Percentiles rank a stretch among this genome's conserved stretches.
Conservation (phyloP, 2,329 filamentous ascomycete genomes). For the Hypoxylon sp. region DNA sequence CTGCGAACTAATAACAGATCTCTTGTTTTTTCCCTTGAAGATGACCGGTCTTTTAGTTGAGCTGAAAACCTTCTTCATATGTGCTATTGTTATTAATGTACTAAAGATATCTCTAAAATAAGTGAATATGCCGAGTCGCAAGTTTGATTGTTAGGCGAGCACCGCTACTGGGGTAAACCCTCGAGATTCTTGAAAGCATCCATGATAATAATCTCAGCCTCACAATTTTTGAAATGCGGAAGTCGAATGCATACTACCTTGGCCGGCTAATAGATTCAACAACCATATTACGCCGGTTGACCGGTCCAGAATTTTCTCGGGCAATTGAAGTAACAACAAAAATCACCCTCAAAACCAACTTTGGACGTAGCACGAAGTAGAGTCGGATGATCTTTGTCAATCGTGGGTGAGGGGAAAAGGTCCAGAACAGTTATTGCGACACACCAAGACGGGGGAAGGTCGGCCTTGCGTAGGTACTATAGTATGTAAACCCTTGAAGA, state of each 20-base stretch:
- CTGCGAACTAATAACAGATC: conserved; percentile 1
- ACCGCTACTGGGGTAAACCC: conserved; percentile 24
- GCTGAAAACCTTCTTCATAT: conserved; percentile 3
- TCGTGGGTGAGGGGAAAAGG: conserved; percentile 46
- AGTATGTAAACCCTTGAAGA: conserved; percentile 19
- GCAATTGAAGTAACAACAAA: conserved; percentile 29
- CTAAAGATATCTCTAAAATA: background rate
- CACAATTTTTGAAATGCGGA: conserved; percentile 24
- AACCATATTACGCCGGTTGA: conserved; percentile 27
- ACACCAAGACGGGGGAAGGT: conserved; percentile 35
- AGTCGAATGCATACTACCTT: conserved; percentile 20
- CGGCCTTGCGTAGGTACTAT: conserved; percentile 18
- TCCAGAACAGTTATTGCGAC: conserved; percentile 43
- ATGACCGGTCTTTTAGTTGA: background rate
- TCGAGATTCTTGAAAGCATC: conserved; percentile 34
- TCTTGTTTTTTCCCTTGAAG: background rate
- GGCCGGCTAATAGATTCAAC: conserved; percentile 32
- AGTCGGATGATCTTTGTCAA: conserved; percentile 45
- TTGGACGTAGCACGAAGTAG: conserved; percentile 25
- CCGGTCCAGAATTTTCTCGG: conserved; percentile 35
- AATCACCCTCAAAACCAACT: conserved; percentile 16
- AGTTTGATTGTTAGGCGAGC: conserved; percentile 20
- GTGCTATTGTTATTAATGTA: conserved; percentile 9
- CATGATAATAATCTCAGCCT: conserved; percentile 36
- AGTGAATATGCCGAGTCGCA: conserved; percentile 28